Percentiles rank a stretch among this genome's conserved stretches.
Evolutionary conservation across 169 alveolate species (phyloP).

Genomic region (Plasmodium berghei): DNA sequence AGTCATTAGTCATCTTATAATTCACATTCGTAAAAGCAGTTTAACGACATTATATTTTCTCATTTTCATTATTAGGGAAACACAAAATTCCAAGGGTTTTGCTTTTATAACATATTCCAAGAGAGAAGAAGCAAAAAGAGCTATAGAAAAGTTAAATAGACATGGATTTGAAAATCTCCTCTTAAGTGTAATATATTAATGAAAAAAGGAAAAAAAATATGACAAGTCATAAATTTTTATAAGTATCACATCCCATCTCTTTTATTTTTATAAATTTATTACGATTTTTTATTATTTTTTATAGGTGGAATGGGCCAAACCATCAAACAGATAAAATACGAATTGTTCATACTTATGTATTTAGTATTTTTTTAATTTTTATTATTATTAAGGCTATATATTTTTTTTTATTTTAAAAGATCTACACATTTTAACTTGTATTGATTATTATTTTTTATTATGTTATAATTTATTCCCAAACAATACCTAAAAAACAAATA

Average conservation of each 20-base stretch:
- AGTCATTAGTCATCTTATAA: neutral
- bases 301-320: constrained; percentile 91
- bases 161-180: constrained; percentile 91
- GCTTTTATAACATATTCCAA: constrained; percentile 91
- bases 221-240: neutral
- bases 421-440: constrained; percentile 74
- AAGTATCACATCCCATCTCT: neutral
- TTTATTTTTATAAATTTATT: neutral
- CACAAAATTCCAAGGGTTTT: constrained; percentile 91
- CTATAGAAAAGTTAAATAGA: constrained; percentile 90
- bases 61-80: constrained; percentile 82
- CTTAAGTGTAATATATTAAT: constrained; percentile 84
- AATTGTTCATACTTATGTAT: constrained; percentile 14
- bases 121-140: constrained; percentile 91
- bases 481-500: constrained; percentile 48
- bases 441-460: constrained; percentile 62
- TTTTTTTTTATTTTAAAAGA: constrained; percentile 41
- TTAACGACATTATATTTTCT: neutral
- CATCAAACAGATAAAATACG: constrained; percentile 77
- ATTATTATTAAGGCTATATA: neutral
- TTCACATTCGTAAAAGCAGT: neutral
- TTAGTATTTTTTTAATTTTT: neutral
- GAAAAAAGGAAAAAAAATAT: neutral
- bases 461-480: constrained; percentile 59
- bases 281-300: constrained; percentile 1